Conservation (phyloP, 192 early-diverging fungal genomes). For the Linnemannia zychae region DNA sequence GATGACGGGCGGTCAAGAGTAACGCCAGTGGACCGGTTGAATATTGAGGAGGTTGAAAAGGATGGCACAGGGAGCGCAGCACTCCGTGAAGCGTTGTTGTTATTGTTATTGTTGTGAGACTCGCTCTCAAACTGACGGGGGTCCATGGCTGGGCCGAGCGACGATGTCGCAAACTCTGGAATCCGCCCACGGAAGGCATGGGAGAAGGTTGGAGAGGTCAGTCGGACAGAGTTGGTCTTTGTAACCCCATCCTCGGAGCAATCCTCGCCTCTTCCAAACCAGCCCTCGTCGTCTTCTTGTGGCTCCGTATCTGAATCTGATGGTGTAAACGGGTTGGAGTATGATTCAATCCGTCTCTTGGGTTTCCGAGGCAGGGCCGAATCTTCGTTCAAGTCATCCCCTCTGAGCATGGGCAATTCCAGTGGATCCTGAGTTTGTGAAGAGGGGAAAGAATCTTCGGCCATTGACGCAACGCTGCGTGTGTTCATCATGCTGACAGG, state of each 20-base stretch:
- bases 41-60: slow-evolving; percentile 13
- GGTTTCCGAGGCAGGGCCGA: slow-evolving; percentile 19
- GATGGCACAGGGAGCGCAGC: not conserved
- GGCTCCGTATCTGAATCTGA: slow-evolving; percentile 7
- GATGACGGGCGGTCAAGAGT: slow-evolving; percentile 12
- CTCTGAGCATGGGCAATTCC: not conserved
- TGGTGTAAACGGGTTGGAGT: slow-evolving; percentile 40
- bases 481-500: slow-evolving; percentile 52
- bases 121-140: slow-evolving; percentile 41
- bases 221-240: slow-evolving; percentile 46
- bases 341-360: slow-evolving; percentile 36
- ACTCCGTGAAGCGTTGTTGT: not conserved
- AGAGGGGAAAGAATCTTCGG: slow-evolving; percentile 5
- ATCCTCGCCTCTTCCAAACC: slow-evolving; percentile 33
- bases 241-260: slow-evolving; percentile 31
- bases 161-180: slow-evolving; percentile 12
- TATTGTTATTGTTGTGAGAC: not conserved
- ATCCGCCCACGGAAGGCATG: not conserved
- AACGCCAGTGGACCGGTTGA: slow-evolving; percentile 23
- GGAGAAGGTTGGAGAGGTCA: slow-evolving; percentile 26
- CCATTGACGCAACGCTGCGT: slow-evolving; percentile 17
- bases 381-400: slow-evolving; percentile 16
- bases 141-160: slow-evolving; percentile 46
- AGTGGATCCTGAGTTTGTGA: not conserved
- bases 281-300: slow-evolving; percentile 48